A percentile compares a stretch with the other conserved stretches of the same genome.
Conservation (phyloP, 139 green algal species). For the Eudorina sp. region DNA sequence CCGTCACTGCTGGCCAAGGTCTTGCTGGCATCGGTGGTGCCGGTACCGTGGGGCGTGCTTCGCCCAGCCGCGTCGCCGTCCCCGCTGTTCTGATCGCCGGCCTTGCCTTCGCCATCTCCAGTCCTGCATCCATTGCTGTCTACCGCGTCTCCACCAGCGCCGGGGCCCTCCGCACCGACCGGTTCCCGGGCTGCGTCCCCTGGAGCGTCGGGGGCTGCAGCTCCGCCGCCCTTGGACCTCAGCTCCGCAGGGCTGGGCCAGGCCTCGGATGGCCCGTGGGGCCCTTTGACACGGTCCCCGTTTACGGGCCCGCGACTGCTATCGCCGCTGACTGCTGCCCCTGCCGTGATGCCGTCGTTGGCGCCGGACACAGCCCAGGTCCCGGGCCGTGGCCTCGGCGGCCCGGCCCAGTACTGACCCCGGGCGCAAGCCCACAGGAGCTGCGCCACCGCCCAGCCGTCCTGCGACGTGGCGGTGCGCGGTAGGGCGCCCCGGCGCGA, state of each 20-base stretch:
- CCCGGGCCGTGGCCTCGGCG: not conserved
- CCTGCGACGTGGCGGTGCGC: not conserved
- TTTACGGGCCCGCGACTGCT: too few relatives aligned
- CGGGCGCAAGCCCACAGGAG: conserved; percentile 11
- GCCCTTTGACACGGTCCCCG: too few relatives aligned
- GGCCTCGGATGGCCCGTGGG: not conserved
- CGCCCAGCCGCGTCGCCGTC: too few relatives aligned
- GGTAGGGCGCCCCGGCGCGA: not conserved
- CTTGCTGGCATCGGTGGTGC: not conserved
- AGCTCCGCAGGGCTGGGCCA: not conserved
- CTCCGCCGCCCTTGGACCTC: not conserved
- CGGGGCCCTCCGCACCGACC: too few relatives aligned
- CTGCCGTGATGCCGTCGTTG: not conserved
- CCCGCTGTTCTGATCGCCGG: too few relatives aligned
- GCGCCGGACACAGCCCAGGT: not conserved
- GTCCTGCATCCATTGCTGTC: too few relatives aligned
- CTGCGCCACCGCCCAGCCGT: conserved; percentile 16
- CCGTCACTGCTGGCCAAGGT: not conserved
- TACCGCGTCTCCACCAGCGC: too few relatives aligned
- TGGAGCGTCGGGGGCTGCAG: not conserved
- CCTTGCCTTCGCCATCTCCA: too few relatives aligned
- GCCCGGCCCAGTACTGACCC: conserved; percentile 1
- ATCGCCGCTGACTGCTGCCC: too few relatives aligned
- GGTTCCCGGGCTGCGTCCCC: too few relatives aligned
- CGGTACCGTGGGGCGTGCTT: not conserved